These are phyloP conservation scores for Hortiboletus campestris DNA, from an alignment of 768 basidiomycete species.

Conservation along the genomic window DNA sequence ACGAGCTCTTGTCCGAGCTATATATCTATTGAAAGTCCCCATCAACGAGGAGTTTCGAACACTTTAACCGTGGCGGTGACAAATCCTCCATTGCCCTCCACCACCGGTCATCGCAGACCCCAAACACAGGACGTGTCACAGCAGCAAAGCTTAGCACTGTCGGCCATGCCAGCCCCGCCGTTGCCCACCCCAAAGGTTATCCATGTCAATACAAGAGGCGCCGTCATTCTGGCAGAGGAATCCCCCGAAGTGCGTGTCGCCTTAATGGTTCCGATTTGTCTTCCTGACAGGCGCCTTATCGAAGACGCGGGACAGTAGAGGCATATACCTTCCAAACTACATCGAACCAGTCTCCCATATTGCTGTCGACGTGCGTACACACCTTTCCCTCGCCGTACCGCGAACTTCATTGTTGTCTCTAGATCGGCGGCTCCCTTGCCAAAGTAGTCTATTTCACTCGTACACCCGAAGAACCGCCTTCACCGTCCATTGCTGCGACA, in stretches of 20 bases:
- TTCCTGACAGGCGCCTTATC: slow-evolving; percentile 15
- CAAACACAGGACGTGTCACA: slow-evolving; percentile 11
- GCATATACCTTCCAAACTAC: slow-evolving; percentile 96
- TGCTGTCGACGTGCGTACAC: slow-evolving; percentile 83
- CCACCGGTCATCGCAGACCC: slow-evolving; percentile 8
- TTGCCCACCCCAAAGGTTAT: slow-evolving; percentile 84
- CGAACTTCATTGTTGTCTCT: slow-evolving; percentile 7
- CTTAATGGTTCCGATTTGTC: slow-evolving; percentile 1
- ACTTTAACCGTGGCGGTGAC: slow-evolving; percentile 14
- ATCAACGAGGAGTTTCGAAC: slow-evolving; percentile 1
- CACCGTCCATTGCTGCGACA: slow-evolving; percentile 66
- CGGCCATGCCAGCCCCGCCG: slow-evolving; percentile 50
- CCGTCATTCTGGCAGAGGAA: slow-evolving; percentile 89
- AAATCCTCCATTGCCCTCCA: slow-evolving; percentile 4
- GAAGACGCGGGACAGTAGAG: slow-evolving; percentile 89
- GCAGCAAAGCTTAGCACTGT: slow-evolving; percentile 10
- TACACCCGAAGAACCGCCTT: slow-evolving; percentile 80
- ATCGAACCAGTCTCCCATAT: slow-evolving; percentile 98
- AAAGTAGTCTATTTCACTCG: slow-evolving; percentile 99
- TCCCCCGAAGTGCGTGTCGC: slow-evolving; percentile 76
- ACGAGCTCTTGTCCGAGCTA: not conserved
- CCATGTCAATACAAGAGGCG: slow-evolving; percentile 93
- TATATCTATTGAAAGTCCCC: not conserved
- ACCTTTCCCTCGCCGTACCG: not conserved
- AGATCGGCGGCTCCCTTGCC: slow-evolving; percentile 97